Base-by-base conservation (phyloP, 2,329 filamentous ascomycete genomes). In the Hymenoscyphus fraxineus region DNA sequence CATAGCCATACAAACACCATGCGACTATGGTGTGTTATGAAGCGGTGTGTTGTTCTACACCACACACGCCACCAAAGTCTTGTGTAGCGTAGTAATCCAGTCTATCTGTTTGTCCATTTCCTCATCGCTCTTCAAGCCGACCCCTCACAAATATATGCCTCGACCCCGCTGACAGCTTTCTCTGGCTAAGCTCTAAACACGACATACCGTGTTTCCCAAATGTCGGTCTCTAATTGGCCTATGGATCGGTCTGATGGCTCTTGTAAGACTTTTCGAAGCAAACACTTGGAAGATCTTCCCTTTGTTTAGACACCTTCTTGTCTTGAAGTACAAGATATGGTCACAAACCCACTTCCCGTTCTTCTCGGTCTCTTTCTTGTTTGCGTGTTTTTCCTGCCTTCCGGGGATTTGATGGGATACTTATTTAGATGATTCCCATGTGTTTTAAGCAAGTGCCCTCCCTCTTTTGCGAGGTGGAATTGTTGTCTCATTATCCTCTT, bases 101-200 rank as follows among this genome's bases (percentile, higher is more conserved):
- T 27, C 16, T 19, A 32, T n/a, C 35, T 61, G 51, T 61, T 57
- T 41, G 51, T 61, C 55, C 13, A 35, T 56, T 41, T 31, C 39
- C 19, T n/a, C 58, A 39, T 38, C 27, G 55, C 51, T 19, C n/a
- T 58, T 15, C n/a, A 41, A 13, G 15, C 22, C n/a, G 41, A 41
- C 31, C 32, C 39, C 41, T 57, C 40, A 41, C 47, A 58, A 60
- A 51, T 51, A 59, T 51, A 59, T 59, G 19, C 61, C 57, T 63
- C 41, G 27, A 16, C 38, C 19, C 54, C 31, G 22, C 38, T 54
- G 22, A 61, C 16, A 51, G 38, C 57, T 56, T 41, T 55, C 58
- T 41, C 55, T 60, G 56, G 60, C 56, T 56, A 32, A 40, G 39
- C 44, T 40, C 16, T n/a, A 40, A 27, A 56, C 60, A 62, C 60